phyloP scores from a whole-genome alignment of 805 yeast genomes.

The Blastobotrys terrestris region DNA sequence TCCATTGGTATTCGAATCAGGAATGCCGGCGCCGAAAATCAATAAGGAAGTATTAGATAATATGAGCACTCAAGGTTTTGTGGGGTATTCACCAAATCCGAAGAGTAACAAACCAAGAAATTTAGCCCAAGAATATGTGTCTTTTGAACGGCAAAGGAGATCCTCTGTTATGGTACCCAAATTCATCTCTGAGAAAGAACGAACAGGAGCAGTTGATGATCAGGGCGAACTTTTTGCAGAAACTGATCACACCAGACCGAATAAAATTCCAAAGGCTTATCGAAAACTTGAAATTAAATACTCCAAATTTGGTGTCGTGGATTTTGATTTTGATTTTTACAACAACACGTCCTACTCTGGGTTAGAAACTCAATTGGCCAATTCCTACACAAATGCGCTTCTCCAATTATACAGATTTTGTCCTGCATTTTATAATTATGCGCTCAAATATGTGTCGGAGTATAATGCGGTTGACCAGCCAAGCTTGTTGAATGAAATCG shows the following conservation, averaged over 20 bases:
- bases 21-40: slow-evolving; percentile 51
- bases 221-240: slow-evolving; percentile 23
- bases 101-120: slow-evolving; percentile 51
- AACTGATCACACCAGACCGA: slow-evolving; percentile 21
- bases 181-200: slow-evolving; percentile 54
- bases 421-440: slow-evolving; percentile 63
- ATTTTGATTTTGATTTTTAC: slow-evolving; percentile 84
- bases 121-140: slow-evolving; percentile 27
- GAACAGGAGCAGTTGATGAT: slow-evolving; percentile 26
- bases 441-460: slow-evolving; percentile 49
- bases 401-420: slow-evolving; percentile 75
- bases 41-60: slow-evolving; percentile 43
- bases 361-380: slow-evolving; percentile 79
- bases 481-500: slow-evolving; percentile 69
- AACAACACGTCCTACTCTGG: slow-evolving; percentile 74
- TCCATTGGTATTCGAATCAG: slow-evolving; percentile 44
- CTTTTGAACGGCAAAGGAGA: slow-evolving; percentile 22
- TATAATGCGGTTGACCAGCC: slow-evolving; percentile 27
- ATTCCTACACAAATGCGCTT: slow-evolving; percentile 70
- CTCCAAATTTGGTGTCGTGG: slow-evolving; percentile 87
- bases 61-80: slow-evolving; percentile 33
- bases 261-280: slow-evolving; percentile 67
- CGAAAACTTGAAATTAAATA: slow-evolving; percentile 69
- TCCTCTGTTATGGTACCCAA: slow-evolving; percentile 35
- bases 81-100: slow-evolving; percentile 48